Conservation (phyloP, 371 early-diverging fungal species). For the Funneliformis caledonium region DNA sequence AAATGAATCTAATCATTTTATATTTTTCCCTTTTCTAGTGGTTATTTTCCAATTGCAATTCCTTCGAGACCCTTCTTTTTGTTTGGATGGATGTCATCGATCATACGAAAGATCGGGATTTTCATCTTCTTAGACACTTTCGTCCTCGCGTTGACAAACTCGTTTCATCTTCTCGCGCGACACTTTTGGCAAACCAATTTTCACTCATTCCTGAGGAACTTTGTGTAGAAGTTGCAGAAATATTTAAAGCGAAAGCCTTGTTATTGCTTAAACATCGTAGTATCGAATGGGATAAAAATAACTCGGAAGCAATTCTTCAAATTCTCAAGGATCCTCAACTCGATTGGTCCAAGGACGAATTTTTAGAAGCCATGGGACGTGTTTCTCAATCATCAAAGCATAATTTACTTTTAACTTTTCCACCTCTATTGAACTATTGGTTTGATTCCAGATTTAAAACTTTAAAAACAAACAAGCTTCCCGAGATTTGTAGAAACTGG, state of each 20-base stretch:
- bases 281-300: slow-evolving; percentile 3
- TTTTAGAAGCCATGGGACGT: background rate
- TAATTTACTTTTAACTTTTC: slow-evolving; percentile 20
- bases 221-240: background rate
- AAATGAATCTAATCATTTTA: background rate
- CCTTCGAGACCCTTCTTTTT: background rate
- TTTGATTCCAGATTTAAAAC: background rate
- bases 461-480: background rate
- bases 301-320: background rate
- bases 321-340: background rate
- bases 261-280: background rate
- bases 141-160: background rate
- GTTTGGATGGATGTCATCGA: background rate
- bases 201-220: slow-evolving; percentile 1
- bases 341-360: slow-evolving; percentile 17
- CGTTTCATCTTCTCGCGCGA: background rate
- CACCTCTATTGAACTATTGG: background rate
- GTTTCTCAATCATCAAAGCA: slow-evolving; percentile 7
- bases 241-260: background rate
- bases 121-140: background rate
- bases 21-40: background rate
- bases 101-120: background rate
- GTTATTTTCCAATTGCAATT: background rate
- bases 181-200: background rate
- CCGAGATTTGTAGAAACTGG: slow-evolving; percentile 20